Base-by-base conservation (phyloP, 352 stramenopile genomes). In the Globisporangium mamillatum region DNA sequence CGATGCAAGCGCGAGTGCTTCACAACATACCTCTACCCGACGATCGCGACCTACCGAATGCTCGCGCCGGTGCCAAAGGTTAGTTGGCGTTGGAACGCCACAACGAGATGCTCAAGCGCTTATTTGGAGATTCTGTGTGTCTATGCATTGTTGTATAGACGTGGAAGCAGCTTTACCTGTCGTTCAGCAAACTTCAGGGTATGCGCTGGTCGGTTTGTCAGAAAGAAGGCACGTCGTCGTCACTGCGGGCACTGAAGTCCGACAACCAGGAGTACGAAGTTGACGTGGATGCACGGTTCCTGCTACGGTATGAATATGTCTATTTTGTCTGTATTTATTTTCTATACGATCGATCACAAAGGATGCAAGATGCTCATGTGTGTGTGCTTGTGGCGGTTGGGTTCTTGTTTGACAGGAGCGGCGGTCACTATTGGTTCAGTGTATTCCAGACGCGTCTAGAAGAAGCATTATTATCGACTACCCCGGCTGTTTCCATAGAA, bases 391-490 rank as follows among this genome's bases (percentile, higher is more conserved):
- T 50, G 44, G 44, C 18, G 44, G 16, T 50, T 50, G 46, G 25
- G 22, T 20, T 20, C 14, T 20, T 22, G 53, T 44, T 50, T 50
- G 22, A 4, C 48, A 88, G 78, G 59, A 91, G 84, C 64, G 85
- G 85, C 16, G 85, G 85, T 0, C 85, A 93, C 58, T 93, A 93
- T 36, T 90, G 80, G 81, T 93, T 93, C 67, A 90, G 72, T 52
- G 80, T 93, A 0, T 72, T 78, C 56, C 76, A 91, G 55, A 75
- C 80, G 1, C 72, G 56, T 9, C 54, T 85, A 1, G 62, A 68
- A 2, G 61, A 79, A 0, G 66, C 65, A 1, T 60, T 68, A 24
- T 50, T 90, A 29, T 46, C 55, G 10, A 18, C 32, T 18, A 27
- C 29, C 20, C 3, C 20, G 1, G 9, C 6, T 18, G 55, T 2